These are phyloP conservation scores for Backusella sp. DNA, from an alignment of 192 early-diverging fungal species.

Conservation along the genomic window DNA sequence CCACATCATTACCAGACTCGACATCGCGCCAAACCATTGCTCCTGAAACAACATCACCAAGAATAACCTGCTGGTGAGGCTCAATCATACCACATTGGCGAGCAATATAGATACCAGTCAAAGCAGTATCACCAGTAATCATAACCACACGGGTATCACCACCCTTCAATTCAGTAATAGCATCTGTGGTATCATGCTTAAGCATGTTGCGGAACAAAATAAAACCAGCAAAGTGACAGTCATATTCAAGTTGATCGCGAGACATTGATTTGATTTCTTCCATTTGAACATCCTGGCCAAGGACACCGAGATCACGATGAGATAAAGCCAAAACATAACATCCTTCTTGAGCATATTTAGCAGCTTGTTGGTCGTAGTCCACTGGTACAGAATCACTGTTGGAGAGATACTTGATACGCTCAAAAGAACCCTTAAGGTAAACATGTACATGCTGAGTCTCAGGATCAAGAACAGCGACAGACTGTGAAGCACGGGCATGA, in stretches of 20 bases:
- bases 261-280: conserved; percentile 36
- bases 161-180: conserved; percentile 62
- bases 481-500: conserved; percentile 73
- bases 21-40: conserved; percentile 59
- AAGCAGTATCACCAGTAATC: conserved; percentile 82
- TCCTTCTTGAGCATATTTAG: conserved; percentile 63
- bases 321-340: conserved; percentile 82
- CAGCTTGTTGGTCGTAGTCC: conserved; percentile 56
- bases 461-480: conserved; percentile 62
- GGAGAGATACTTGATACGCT: conserved; percentile 59
- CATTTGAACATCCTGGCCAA: conserved; percentile 39
- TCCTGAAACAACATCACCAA: conserved; percentile 50
- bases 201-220: conserved; percentile 77
- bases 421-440: conserved; percentile 80
- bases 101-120: conserved; percentile 73
- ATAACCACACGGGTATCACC: conserved; percentile 74
- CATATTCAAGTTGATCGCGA: conserved; percentile 63
- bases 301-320: conserved; percentile 55
- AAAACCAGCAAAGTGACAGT: conserved; percentile 55
- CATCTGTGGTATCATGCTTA: conserved; percentile 66
- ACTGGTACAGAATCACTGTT: conserved; percentile 44
- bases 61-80: conserved; percentile 43
- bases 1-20: conserved; percentile 45
- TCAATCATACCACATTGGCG: conserved; percentile 64
- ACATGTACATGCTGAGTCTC: conserved; percentile 54